Percentiles rank a stretch among this genome's conserved stretches.
Conservation (phyloP, 2,329 filamentous ascomycete genomes). For the Microcyclospora tardicrescens region DNA sequence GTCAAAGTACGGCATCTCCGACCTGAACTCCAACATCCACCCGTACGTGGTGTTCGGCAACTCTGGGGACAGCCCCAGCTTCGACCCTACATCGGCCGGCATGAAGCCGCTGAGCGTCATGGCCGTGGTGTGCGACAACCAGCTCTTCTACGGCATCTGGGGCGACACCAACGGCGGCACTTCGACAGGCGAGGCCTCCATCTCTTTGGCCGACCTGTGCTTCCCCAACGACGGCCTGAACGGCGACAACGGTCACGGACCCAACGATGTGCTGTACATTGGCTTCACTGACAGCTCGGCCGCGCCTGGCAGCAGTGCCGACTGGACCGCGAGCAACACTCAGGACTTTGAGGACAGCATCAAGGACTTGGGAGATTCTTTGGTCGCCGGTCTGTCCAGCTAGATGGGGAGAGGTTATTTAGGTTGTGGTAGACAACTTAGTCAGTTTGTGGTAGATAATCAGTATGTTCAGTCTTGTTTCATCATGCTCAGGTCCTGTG, state of each 20-base stretch:
- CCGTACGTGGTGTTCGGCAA: constrained; percentile 45
- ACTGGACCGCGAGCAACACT: background rate
- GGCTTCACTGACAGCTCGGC: constrained; percentile 40
- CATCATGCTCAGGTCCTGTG: too few relatives aligned
- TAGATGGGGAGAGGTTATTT: too few relatives aligned
- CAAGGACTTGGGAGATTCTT: background rate
- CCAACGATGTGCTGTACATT: constrained; percentile 48
- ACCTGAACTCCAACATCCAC: constrained; percentile 40
- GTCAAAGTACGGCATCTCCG: constrained; percentile 11
- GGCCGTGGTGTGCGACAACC: constrained; percentile 40
- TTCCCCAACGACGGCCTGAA: constrained; percentile 35
- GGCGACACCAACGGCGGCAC: constrained; percentile 46
- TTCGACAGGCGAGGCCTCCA: constrained; percentile 39
- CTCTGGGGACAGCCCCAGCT: constrained; percentile 17
- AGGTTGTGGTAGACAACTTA: too few relatives aligned
- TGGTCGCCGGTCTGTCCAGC: background rate
- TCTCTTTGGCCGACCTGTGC: constrained; percentile 46
- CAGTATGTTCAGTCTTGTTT: too few relatives aligned
- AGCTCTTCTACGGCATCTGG: constrained; percentile 44
- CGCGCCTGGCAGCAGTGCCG: background rate
- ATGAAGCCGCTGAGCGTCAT: constrained; percentile 42
- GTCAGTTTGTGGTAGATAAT: too few relatives aligned
- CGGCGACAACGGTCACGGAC: constrained; percentile 43
- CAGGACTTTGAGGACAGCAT: background rate
- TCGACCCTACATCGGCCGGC: constrained; percentile 19